Conservation (phyloP, 768 basidiomycete species). For the Tulasnella sp. region DNA sequence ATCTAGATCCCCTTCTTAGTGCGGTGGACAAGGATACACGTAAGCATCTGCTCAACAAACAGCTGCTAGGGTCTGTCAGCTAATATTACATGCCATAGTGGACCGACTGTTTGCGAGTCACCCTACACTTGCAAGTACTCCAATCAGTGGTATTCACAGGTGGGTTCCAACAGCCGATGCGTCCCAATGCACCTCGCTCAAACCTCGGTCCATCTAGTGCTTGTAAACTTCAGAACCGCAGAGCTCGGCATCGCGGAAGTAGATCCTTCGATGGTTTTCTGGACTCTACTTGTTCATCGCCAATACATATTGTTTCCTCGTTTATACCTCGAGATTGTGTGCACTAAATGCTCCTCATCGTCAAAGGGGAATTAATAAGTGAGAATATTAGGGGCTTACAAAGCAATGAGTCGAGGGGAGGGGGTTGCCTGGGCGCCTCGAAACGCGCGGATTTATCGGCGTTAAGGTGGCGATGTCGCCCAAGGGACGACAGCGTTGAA, state of each 20-base stretch:
- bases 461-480: constrained; percentile 2
- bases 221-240: background rate
- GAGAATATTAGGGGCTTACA: no score
- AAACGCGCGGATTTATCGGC: background rate
- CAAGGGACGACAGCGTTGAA: constrained; percentile 3
- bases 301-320: background rate
- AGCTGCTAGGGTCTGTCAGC: background rate
- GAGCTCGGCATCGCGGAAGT: background rate
- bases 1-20: background rate
- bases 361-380: no score
- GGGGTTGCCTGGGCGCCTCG: background rate
- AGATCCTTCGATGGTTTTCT: background rate
- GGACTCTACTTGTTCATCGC: background rate
- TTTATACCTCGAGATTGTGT: no score
- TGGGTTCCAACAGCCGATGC: background rate
- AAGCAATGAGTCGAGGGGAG: background rate
- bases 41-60: background rate
- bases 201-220: background rate
- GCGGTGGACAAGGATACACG: background rate
- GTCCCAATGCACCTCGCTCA: background rate
- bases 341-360: no score
- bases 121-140: constrained; percentile 24
- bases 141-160: constrained; percentile 15
- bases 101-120: constrained; percentile 23
- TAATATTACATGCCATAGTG: background rate